phyloP scores from a whole-genome alignment of 2,329 filamentous ascomycete genomes.

The Ophioceras dolichostomum region DNA sequence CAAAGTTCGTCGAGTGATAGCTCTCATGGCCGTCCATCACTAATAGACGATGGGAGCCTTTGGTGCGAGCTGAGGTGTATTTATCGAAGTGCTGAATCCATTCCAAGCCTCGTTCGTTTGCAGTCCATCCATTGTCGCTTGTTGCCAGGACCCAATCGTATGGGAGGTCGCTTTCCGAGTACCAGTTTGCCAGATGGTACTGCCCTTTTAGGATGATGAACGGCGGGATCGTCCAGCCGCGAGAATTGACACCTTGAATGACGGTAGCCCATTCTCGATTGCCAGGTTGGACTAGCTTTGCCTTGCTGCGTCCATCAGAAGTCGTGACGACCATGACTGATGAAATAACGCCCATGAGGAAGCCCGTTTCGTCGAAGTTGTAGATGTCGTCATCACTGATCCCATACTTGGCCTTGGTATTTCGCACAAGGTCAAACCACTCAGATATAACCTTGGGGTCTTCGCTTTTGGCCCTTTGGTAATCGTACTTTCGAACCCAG shows the following conservation, averaged over 20 bases:
- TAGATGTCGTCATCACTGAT: neutral
- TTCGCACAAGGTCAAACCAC: neutral
- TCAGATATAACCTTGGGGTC: too few relatives aligned
- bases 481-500: neutral
- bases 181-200: neutral
- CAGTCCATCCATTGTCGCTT: neutral
- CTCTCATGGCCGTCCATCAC: neutral
- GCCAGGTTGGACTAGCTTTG: neutral
- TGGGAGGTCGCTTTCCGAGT: neutral
- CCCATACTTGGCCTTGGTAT: neutral
- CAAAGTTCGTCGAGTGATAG: neutral
- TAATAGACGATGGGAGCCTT: neutral
- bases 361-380: neutral
- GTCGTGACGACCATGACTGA: too few relatives aligned
- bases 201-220: neutral
- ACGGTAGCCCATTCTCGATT: too few relatives aligned
- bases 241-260: neutral
- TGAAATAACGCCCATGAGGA: too few relatives aligned
- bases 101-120: neutral
- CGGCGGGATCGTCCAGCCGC: too few relatives aligned
- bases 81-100: neutral
- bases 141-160: neutral
- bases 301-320: neutral
- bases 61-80: neutral
- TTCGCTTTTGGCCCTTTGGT: neutral